Percentiles rank a stretch among this genome's conserved stretches.
phyloP scores from a whole-genome alignment of 208 protist genomes.

The Leishmania guyanensis region DNA sequence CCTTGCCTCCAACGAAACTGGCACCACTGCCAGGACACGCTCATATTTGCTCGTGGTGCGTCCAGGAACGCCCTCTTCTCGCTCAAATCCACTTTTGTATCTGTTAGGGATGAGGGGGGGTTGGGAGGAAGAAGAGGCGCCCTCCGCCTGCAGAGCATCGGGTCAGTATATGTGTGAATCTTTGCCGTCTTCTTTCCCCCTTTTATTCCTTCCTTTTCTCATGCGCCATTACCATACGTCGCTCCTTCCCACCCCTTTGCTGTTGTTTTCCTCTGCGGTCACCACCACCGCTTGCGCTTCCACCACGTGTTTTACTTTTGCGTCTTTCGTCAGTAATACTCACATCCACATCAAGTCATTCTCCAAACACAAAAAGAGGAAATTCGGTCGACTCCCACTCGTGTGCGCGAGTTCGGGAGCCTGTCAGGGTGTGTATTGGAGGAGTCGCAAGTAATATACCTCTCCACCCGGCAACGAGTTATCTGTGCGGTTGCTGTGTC shows the following conservation, averaged over 20 bases:
- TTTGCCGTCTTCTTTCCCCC: neutral
- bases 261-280: neutral
- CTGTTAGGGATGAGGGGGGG: neutral
- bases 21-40: neutral
- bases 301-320: neutral
- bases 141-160: neutral
- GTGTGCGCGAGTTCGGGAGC: neutral
- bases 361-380: neutral
- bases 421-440: neutral
- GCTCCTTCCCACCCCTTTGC: neutral
- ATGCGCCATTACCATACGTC: neutral
- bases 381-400: neutral
- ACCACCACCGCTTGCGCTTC: neutral
- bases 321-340: neutral
- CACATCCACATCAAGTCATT: neutral
- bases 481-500: neutral
- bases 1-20: too few relatives aligned
- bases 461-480: neutral
- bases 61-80: neutral
- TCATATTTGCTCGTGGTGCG: neutral
- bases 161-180: neutral
- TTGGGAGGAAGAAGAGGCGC: neutral
- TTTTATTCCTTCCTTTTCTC: neutral
- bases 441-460: neutral
- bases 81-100: neutral